phyloP scores from a whole-genome alignment of 2,329 filamentous ascomycete genomes.

The Aspergillus aculeatinus region DNA sequence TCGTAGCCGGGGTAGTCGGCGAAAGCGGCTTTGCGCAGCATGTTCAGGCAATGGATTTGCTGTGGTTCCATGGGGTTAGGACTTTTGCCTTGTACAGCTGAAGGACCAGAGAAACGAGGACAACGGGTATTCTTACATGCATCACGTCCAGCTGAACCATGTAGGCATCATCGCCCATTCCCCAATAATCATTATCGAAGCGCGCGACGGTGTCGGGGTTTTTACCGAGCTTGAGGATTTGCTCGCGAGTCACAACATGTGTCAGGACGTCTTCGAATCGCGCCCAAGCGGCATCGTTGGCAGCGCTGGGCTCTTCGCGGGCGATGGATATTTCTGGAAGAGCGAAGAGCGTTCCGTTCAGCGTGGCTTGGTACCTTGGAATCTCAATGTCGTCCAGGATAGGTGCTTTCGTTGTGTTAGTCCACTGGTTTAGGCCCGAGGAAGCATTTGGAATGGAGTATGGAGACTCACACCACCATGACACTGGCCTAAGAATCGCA shows the following conservation, averaged over 20 bases:
- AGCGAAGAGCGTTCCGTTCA: neutral
- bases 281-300: neutral
- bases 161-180: neutral
- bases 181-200: neutral
- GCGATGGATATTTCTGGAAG: neutral
- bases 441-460: neutral
- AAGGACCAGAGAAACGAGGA: neutral
- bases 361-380: neutral
- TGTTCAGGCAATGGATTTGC: conserved; percentile 7
- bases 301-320: neutral
- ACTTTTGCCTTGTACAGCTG: too few species aligned
- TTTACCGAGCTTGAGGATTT: neutral
- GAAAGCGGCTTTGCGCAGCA: conserved; percentile 3
- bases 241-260: neutral
- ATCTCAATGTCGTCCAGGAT: neutral
- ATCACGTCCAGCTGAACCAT: neutral
- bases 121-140: neutral
- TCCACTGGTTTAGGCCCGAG: neutral
- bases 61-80: neutral
- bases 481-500: neutral
- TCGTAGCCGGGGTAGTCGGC: neutral
- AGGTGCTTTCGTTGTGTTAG: neutral
- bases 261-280: neutral
- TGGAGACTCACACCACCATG: neutral
- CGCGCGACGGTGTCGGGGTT: neutral